Evolutionary conservation across 192 early-diverging fungal genomes (phyloP).

Genomic region (Coemansia sp.): DNA sequence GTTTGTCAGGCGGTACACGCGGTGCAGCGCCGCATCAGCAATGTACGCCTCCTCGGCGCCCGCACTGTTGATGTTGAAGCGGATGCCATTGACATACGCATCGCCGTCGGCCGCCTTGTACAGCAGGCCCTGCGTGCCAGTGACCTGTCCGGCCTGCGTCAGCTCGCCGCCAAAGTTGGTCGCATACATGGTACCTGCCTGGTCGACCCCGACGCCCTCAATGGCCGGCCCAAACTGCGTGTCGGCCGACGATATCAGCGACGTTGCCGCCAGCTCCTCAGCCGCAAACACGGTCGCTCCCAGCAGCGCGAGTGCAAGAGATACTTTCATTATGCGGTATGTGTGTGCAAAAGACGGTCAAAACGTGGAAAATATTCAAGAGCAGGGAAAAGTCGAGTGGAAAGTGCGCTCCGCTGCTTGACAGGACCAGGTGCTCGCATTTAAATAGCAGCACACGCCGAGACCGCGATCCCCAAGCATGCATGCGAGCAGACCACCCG

Average conservation of each 20-base stretch:
- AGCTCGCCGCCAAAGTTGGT: conserved; percentile 34
- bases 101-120: conserved; percentile 15
- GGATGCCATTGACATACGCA: conserved; percentile 51
- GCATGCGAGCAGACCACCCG: too few relatives aligned
- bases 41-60: conserved; percentile 35
- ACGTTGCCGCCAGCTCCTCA: conserved; percentile 9
- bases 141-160: conserved; percentile 8
- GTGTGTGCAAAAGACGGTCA: too few relatives aligned
- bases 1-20: conserved; percentile 29
- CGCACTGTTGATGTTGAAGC: conserved; percentile 29
- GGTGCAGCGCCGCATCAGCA: conserved; percentile 41
- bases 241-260: conserved; percentile 20
- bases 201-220: conserved; percentile 55
- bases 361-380: too few relatives aligned
- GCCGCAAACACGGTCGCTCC: conserved; percentile 5
- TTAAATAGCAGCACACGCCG: too few relatives aligned
- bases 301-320: conserved; percentile 4
- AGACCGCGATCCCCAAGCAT: too few relatives aligned
- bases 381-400: not conserved
- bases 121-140: conserved; percentile 13
- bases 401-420: too few relatives aligned
- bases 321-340: conserved; percentile 1
- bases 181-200: conserved; percentile 50
- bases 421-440: too few relatives aligned
- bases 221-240: conserved; percentile 50